Conservation (phyloP, 495 filamentous ascomycete species). For the Aspergillus leporis region DNA sequence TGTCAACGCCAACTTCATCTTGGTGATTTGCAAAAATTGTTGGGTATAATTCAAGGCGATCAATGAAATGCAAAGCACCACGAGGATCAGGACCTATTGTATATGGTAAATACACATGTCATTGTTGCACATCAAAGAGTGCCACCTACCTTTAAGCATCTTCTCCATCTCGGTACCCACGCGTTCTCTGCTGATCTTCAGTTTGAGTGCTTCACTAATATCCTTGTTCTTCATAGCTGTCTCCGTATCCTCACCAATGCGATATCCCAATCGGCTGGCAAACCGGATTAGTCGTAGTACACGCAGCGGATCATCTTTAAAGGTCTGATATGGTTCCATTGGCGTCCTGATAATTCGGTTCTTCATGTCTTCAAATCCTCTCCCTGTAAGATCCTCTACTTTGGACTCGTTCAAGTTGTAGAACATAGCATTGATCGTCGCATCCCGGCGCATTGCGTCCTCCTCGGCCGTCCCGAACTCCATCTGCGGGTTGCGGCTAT, state of each 20-base stretch:
- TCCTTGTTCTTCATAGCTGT: conserved; percentile 70
- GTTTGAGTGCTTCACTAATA: conserved; percentile 72
- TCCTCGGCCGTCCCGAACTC: conserved; percentile 91
- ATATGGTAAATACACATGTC: conserved; percentile 3
- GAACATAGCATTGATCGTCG: conserved; percentile 94
- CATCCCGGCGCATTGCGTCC: conserved; percentile 87
- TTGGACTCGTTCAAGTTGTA: conserved; percentile 77
- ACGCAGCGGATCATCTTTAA: conserved; percentile 89
- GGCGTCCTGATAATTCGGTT: conserved; percentile 78
- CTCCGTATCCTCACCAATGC: conserved; percentile 67
- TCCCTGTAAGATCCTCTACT: conserved; percentile 82
- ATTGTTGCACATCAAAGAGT: conserved; percentile 1
- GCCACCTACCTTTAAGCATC: conserved; percentile 71
- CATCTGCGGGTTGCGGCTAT: conserved; percentile 87
- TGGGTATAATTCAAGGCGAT: conserved; percentile 72
- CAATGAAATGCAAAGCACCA: conserved; percentile 67
- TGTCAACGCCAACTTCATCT: conserved; percentile 48
- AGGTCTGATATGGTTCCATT: conserved; percentile 85
- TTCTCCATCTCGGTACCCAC: conserved; percentile 84
- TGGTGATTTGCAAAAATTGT: conserved; percentile 68
- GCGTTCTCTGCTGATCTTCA: conserved; percentile 91
- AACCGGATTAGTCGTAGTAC: conserved; percentile 90
- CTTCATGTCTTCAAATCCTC: conserved; percentile 73
- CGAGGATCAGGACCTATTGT: conserved; percentile 65
- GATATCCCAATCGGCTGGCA: conserved; percentile 78